Evolutionary conservation across 2,329 filamentous ascomycete species (phyloP).

Genomic region (Harringtonia aguacate): DNA sequence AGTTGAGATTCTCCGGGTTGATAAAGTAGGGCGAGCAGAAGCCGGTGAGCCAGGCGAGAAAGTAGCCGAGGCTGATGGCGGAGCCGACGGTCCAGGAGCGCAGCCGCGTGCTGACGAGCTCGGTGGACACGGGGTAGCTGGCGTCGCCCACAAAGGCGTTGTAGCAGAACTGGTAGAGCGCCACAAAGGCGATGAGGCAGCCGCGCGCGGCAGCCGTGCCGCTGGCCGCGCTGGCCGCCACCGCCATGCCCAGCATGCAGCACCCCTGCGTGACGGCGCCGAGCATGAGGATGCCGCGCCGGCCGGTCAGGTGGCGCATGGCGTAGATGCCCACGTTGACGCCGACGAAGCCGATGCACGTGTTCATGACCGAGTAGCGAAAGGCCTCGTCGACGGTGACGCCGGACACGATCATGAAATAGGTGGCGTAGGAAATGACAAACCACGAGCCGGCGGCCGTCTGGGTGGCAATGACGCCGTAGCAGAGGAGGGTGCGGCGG

Average conservation of each 20-base stretch:
- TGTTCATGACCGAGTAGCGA: slow-evolving; percentile 37
- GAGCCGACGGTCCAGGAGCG: slow-evolving; percentile 37
- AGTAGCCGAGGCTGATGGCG: slow-evolving; percentile 35
- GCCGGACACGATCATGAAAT: slow-evolving; percentile 33
- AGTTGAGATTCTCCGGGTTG: slow-evolving; percentile 28
- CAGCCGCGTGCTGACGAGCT: slow-evolving; percentile 31
- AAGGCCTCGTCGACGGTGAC: slow-evolving; percentile 31
- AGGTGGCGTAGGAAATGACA: slow-evolving; percentile 37
- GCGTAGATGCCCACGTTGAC: slow-evolving; percentile 37
- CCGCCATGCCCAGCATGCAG: slow-evolving; percentile 32
- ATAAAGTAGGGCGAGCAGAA: slow-evolving; percentile 37
- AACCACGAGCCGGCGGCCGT: slow-evolving; percentile 36
- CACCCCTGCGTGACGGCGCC: slow-evolving; percentile 31
- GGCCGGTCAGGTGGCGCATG: slow-evolving; percentile 34
- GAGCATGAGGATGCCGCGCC: slow-evolving; percentile 34
- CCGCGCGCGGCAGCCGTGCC: slow-evolving; percentile 19
- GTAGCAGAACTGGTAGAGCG: slow-evolving; percentile 24
- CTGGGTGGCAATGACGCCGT: slow-evolving; percentile 33
- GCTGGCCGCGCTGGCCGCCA: slow-evolving; percentile 18
- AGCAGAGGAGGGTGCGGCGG: slow-evolving; percentile 38
- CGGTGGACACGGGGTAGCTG: slow-evolving; percentile 29
- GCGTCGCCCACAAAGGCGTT: slow-evolving; percentile 28
- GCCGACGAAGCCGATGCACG: slow-evolving; percentile 35
- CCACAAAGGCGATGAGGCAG: slow-evolving; percentile 23
- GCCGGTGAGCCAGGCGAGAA: slow-evolving; percentile 24